Evolutionary conservation across 1,139 yeast species (phyloP).

Genomic region (Pichia sp.): DNA sequence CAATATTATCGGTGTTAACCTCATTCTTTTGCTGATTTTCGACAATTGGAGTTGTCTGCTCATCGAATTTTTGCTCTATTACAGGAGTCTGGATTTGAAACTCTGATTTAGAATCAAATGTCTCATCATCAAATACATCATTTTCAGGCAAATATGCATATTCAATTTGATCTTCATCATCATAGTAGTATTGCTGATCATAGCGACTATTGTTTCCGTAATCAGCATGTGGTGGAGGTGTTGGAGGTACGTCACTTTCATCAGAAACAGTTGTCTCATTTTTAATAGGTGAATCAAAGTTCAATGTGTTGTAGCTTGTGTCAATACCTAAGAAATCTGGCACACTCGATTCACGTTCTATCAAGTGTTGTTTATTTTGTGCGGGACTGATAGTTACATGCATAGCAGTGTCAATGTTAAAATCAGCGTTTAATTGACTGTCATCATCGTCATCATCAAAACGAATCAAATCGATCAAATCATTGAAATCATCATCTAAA

Average conservation of each 20-base stretch:
- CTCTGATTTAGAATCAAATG: not conserved
- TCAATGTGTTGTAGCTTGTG: conserved; percentile 4
- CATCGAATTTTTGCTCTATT: not conserved
- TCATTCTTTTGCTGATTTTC: not conserved
- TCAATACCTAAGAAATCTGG: conserved; percentile 16
- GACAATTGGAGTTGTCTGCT: not conserved
- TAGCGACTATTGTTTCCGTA: too few relatives aligned
- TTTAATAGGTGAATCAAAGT: too few relatives aligned
- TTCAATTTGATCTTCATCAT: not conserved
- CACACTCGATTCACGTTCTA: conserved; percentile 10
- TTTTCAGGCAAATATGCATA: not conserved
- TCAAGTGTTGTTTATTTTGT: not conserved
- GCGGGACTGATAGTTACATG: conserved; percentile 12
- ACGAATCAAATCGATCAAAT: conserved; percentile 59
- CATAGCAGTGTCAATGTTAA: conserved; percentile 22
- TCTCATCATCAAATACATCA: not conserved
- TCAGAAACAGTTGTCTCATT: too few relatives aligned
- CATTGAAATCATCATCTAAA: conserved; percentile 36
- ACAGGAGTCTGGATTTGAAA: not conserved
- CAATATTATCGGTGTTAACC: not conserved
- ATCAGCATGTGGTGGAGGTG: not conserved
- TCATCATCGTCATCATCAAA: conserved; percentile 40
- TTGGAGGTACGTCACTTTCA: not conserved
- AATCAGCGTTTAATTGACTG: conserved; percentile 16
- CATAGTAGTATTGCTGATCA: not conserved